Conservation (phyloP, 345 rosid genomes). For the Syzygium aromaticum region DNA sequence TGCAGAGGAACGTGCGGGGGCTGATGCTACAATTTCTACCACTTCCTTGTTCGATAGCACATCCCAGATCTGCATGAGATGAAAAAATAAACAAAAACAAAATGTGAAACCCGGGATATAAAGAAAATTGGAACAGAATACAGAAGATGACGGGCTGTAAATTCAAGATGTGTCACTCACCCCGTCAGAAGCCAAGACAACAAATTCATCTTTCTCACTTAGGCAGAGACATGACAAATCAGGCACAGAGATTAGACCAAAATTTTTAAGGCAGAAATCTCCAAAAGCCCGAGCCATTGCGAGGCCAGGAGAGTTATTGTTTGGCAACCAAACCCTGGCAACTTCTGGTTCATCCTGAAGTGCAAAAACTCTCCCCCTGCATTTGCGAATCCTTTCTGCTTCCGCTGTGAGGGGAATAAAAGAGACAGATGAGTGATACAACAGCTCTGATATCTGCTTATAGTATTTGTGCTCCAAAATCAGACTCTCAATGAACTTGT, state of each 20-base stretch:
- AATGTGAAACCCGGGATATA: not conserved
- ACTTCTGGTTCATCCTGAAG: constrained; percentile 97
- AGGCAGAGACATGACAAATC: constrained; percentile 60
- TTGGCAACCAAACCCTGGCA: constrained; percentile 93
- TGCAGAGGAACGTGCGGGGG: constrained; percentile 54
- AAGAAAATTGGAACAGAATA: not conserved
- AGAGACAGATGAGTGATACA: not conserved
- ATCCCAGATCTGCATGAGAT: constrained; percentile 71
- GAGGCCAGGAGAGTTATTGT: constrained; percentile 89
- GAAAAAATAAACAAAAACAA: not conserved
- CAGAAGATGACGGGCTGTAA: not conserved
- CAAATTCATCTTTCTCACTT: constrained; percentile 71
- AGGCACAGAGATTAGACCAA: constrained; percentile 94
- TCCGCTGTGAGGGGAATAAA: constrained; percentile 44
- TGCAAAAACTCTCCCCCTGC: constrained; percentile 90
- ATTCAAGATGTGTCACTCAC: constrained; percentile 24
- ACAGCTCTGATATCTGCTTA: not conserved
- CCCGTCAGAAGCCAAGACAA: constrained; percentile 98
- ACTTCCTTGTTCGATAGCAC: constrained; percentile 87
- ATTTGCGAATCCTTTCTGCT: constrained; percentile 85
- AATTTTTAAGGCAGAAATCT: constrained; percentile 97
- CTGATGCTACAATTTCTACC: constrained; percentile 72
- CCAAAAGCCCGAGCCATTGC: constrained; percentile 99
- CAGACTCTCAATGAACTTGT: not conserved
- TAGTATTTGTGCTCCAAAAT: not conserved